These are phyloP conservation scores for Paramyrothecium sp. DNA, from an alignment of 2,329 filamentous ascomycete species.

Conservation along the genomic window DNA sequence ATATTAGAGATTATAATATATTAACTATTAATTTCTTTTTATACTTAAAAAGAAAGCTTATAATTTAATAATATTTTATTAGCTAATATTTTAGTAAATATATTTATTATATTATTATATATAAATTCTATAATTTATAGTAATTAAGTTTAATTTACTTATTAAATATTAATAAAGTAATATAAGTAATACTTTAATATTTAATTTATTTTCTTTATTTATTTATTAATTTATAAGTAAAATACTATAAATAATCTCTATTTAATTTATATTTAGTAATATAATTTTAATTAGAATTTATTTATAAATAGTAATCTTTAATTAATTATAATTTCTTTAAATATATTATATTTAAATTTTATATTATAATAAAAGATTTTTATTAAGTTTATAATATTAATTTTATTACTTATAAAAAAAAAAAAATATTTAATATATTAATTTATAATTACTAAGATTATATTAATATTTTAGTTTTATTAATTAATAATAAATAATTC, in stretches of 20 bases:
- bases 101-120: slow-evolving; percentile 4
- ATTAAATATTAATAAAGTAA: slow-evolving; percentile 1
- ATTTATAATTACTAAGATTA: slow-evolving; percentile 1
- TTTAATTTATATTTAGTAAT: slow-evolving; percentile 2
- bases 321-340: background rate
- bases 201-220: background rate
- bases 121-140: slow-evolving; percentile 1
- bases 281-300: background rate
- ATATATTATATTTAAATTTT: background rate
- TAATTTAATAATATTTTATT: slow-evolving; percentile 2
- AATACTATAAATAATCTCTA: background rate
- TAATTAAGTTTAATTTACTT: background rate
- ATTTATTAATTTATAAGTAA: slow-evolving; percentile 1
- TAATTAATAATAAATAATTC: background rate
- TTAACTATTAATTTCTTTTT: background rate
- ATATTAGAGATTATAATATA: background rate
- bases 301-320: background rate
- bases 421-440: background rate
- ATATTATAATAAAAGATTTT: background rate
- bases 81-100: background rate
- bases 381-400: background rate
- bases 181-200: background rate
- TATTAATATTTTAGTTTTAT: background rate
- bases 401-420: background rate
- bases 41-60: background rate